Conservation (phyloP, 2,329 filamentous ascomycete genomes). For the Ophiostoma novo-ulmi region DNA sequence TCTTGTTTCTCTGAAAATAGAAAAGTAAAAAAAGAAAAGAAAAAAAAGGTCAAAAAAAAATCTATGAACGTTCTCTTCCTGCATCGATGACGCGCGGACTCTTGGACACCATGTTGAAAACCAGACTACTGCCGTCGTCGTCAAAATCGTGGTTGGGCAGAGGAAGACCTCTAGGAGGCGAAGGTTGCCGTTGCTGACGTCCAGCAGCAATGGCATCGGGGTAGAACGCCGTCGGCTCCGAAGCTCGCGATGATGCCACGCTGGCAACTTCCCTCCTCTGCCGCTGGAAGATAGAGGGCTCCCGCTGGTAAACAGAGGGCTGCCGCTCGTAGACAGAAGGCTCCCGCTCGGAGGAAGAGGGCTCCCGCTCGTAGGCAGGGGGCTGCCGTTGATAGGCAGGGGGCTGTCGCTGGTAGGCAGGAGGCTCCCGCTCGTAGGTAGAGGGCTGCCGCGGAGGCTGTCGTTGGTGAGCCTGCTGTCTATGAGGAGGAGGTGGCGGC, state of each 20-base stretch:
- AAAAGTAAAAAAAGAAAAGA: no score
- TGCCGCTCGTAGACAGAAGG: no score
- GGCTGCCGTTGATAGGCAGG: not conserved
- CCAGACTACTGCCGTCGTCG: conserved; percentile 18
- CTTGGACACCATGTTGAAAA: conserved; percentile 26
- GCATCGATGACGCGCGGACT: conserved; percentile 18
- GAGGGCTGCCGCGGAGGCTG: not conserved
- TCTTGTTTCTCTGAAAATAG: no score
- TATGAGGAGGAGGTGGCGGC: not conserved
- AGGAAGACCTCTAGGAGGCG: not conserved
- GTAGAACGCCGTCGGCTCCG: conserved; percentile 6
- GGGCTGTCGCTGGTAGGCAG: no score
- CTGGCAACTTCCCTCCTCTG: not conserved
- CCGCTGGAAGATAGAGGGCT: not conserved
- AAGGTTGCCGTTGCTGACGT: not conserved
- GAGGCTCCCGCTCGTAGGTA: not conserved
- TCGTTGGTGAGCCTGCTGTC: not conserved
- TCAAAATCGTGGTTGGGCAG: not conserved
- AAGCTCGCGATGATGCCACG: not conserved
- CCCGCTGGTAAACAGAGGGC: no score
- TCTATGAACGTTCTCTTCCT: not conserved
- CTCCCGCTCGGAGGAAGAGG: no score
- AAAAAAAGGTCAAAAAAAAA: not conserved
- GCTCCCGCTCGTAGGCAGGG: no score
- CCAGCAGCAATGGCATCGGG: not conserved